Evolutionary conservation across 441 rosid genomes (phyloP), one percentile per base, ranked within the genome.

Genomic region (Bocquillonia castaneifolia): DNA sequence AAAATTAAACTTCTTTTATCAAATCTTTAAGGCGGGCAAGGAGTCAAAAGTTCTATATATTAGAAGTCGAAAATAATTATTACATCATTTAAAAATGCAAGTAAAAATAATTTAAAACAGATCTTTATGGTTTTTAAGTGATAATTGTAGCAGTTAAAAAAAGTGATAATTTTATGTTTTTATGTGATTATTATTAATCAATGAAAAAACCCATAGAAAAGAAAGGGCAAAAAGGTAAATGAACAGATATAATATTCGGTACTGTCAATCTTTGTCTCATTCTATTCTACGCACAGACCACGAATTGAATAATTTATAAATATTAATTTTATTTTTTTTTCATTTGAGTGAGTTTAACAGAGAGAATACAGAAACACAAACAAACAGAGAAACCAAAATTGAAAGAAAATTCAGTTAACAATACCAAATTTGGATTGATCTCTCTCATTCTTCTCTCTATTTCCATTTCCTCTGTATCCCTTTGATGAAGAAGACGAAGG

Each of bases 201-300:
- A 18, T 18, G 23, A n/a, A n/a, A 6, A 8, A 50, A 52, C 10
- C 0, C 20, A 13, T 4, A 34, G n/a, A 53, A 5, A 6, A 5
- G 13, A 1, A 55, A 66, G 86, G 82, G 76, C 72, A 70, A 51
- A 20, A 50, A 25, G 7, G 79, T 66, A 23, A 82, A 32, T 78
- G 56, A 0, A 28, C 1, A 14, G 0, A 14, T 31, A 18, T 22
- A 72, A 40, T 58, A 68, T 65, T 77, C 72, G 44, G 31, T 10
- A 0, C 76, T 61, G 74, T 63, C 74, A 59, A 76, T 73, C 77
- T 70, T 66, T 72, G 83, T 79, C 82, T 70, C 64, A 40, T 70
- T 54, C 36, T 71, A 25, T 54, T 12, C 52, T 23, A 25, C 62
- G 44, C 78, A n/a, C n/a, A n/a, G n/a, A n/a, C n/a, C n/a, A n/a